Evolutionary conservation across 768 basidiomycete genomes (phyloP).

Genomic region (Suillus spraguei): DNA sequence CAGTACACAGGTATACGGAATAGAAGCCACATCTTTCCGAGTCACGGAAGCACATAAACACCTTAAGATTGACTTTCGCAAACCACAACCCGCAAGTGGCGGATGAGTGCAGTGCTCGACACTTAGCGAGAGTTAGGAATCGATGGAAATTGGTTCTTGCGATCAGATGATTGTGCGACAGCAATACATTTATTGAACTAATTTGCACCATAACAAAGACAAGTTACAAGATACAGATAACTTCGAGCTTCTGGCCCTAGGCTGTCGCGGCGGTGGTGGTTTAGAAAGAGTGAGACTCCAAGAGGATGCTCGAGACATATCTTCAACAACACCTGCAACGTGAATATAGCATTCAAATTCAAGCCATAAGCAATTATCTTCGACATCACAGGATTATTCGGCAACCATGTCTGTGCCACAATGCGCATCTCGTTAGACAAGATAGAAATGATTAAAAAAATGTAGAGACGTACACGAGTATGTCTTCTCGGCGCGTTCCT

Average conservation of each 20-base stretch:
- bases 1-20: no score
- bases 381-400: not conserved
- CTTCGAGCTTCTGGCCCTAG: not conserved
- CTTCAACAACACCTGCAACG: not conserved
- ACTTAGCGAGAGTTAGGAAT: not conserved
- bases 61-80: not conserved
- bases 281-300: not conserved
- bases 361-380: not conserved
- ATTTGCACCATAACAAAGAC: not conserved
- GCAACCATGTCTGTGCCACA: not conserved
- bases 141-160: not conserved
- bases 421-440: not conserved
- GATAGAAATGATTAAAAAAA: not conserved
- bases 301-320: not conserved
- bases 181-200: not conserved
- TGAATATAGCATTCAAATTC: not conserved
- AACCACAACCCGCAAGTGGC: not conserved
- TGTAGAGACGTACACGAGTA: not conserved
- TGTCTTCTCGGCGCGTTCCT: no score
- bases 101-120: not conserved
- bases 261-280: not conserved
- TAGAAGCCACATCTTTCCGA: no score
- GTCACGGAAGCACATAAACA: not conserved
- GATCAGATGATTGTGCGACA: not conserved
- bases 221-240: not conserved